A percentile compares a stretch with the other conserved stretches of the same genome.
Evolutionary conservation across 805 yeast genomes (phyloP).

Genomic region (Ogataea pignaliae): DNA sequence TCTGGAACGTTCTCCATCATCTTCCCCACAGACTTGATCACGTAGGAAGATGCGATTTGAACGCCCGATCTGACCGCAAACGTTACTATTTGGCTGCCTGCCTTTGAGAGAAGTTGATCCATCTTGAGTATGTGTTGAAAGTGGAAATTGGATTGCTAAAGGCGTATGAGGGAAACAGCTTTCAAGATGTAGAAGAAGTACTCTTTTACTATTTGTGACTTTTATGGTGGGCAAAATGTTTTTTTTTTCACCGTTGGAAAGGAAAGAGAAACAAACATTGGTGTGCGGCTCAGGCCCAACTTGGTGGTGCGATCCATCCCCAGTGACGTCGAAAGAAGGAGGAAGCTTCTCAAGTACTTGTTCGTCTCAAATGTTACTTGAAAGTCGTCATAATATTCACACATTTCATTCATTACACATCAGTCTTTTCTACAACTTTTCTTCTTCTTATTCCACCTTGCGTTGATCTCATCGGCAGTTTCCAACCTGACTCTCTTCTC

Average conservation of each 20-base stretch:
- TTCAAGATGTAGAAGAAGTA: no score
- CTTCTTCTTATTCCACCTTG: conserved; percentile 47
- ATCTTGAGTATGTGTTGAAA: conserved; percentile 14
- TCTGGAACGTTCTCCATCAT: conserved; percentile 53
- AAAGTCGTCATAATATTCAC: no score
- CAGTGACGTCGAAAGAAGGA: no score
- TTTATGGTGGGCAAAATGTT: no score
- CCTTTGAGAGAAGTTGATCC: conserved; percentile 42
- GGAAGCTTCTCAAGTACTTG: no score
- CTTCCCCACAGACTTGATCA: conserved; percentile 56
- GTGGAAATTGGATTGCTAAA: background rate
- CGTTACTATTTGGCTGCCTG: conserved; percentile 75
- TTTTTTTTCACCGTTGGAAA: no score
- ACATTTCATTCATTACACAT: no score
- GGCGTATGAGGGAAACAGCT: no score
- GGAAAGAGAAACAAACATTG: no score
- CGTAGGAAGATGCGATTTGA: conserved; percentile 69
- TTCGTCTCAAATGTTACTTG: no score
- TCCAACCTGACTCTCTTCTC: conserved; percentile 54
- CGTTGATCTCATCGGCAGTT: conserved; percentile 65
- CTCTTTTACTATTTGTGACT: background rate
- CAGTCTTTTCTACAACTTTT: background rate
- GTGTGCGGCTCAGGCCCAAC: no score
- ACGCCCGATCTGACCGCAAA: conserved; percentile 76
- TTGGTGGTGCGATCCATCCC: no score